A percentile compares a stretch with the other conserved stretches of the same genome.
Evolutionary conservation across 2,329 filamentous ascomycete species (phyloP).

Genomic region (Penicillium sp.): DNA sequence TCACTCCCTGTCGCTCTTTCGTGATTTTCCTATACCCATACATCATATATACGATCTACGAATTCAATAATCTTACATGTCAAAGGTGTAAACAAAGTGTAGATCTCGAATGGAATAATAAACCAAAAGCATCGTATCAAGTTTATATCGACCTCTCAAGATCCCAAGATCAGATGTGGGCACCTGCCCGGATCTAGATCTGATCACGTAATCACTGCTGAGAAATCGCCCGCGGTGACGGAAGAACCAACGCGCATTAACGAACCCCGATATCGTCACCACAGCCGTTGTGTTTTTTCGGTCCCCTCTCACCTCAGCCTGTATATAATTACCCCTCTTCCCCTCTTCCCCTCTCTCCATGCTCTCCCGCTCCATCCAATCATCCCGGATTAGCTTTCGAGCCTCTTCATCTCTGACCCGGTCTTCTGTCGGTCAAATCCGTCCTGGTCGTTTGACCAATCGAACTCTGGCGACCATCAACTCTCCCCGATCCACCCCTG

Average conservation of each 20-base stretch:
- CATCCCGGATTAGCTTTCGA: slow-evolving; percentile 26
- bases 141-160: too few species aligned
- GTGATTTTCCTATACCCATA: slow-evolving; percentile 3
- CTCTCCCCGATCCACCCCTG: slow-evolving; percentile 15
- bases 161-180: background rate
- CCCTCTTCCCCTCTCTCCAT: slow-evolving; percentile 20
- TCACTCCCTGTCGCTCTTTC: slow-evolving; percentile 5
- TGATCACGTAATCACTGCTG: slow-evolving; percentile 17
- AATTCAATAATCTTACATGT: background rate
- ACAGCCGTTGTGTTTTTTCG: slow-evolving; percentile 3
- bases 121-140: background rate
- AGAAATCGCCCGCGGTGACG: slow-evolving; percentile 5
- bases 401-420: slow-evolving; percentile 16
- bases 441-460: slow-evolving; percentile 18
- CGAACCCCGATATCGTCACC: slow-evolving; percentile 18
- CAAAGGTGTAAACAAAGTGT: background rate
- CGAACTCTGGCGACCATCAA: slow-evolving; percentile 31
- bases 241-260: slow-evolving; percentile 1
- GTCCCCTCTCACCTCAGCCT: slow-evolving; percentile 8
- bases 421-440: slow-evolving; percentile 9
- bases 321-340: slow-evolving; percentile 16
- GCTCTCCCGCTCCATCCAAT: slow-evolving; percentile 26
- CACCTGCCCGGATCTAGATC: background rate
- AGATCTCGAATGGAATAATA: background rate
- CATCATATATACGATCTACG: background rate